Evolutionary conservation across 2,329 filamentous ascomycete species (phyloP).

Genomic region (Stachybotrys elegans): DNA sequence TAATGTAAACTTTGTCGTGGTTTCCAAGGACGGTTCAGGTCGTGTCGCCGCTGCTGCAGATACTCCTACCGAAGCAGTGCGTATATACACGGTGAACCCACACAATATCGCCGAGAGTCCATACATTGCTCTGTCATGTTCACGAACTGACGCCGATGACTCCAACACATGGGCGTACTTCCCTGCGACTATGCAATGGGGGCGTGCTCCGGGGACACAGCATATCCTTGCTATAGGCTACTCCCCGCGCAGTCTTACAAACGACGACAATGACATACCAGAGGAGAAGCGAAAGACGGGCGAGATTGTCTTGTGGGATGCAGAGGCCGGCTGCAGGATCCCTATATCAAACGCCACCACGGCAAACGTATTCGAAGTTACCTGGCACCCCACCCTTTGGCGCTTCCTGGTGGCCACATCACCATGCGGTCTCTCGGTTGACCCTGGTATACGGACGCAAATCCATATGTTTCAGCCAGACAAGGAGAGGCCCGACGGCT

Average conservation of each 20-base stretch:
- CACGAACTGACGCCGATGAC: constrained; percentile 25
- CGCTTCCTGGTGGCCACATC: constrained; percentile 56
- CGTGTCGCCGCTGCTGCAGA: constrained; percentile 57
- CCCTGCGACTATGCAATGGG: constrained; percentile 61
- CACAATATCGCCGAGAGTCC: constrained; percentile 29
- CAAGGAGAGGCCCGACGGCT: constrained; percentile 17
- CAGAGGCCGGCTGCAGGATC: constrained; percentile 34
- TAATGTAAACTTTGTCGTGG: constrained; percentile 58
- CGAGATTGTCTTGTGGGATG: constrained; percentile 57
- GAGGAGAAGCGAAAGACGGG: constrained; percentile 52
- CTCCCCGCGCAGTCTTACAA: constrained; percentile 50
- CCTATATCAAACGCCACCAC: constrained; percentile 45
- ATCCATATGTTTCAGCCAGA: constrained; percentile 47
- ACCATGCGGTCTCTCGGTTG: constrained; percentile 39
- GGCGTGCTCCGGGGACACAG: constrained; percentile 33
- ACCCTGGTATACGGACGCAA: constrained; percentile 47
- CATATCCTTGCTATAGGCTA: constrained; percentile 58
- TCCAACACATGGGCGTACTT: constrained; percentile 56
- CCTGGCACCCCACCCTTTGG: constrained; percentile 53
- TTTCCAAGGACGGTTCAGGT: constrained; percentile 40
- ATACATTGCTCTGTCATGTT: constrained; percentile 37
- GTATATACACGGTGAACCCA: constrained; percentile 46
- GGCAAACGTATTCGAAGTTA: constrained; percentile 60
- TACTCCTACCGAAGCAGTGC: constrained; percentile 46
- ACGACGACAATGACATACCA: constrained; percentile 54